Evolutionary conservation across 1,139 yeast genomes (phyloP), one percentile per base, ranked within the genome.

Genomic region (Taphrina deformans): DNA sequence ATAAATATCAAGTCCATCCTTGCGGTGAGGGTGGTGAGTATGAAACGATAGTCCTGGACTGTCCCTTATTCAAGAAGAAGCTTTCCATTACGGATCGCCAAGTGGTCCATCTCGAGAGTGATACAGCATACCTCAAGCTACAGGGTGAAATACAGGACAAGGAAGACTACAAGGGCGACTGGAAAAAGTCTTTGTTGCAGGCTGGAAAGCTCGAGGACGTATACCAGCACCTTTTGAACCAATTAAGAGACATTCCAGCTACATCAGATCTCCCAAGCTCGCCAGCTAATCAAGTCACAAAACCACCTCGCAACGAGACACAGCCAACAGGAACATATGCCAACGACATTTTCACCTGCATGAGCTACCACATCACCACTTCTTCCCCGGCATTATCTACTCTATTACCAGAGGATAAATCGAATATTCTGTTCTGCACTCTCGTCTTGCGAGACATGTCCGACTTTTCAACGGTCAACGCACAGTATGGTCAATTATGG

Each of bases 11-110:
- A 1, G 89, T 92, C 9, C 97, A 93, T 74, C 85, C 93, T 0
- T 93, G 99, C 78, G 99, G 99, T 7, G 99, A 93, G 78, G 99
- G 99, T 23, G 99, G 99, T 0, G 99, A 93, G 75, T 93, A 91
- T 74, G 99, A 93, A 74, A 87, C 97, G 0, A 78, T 92, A 70
- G 98, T 93, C 1, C 79, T 93, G 33, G 97, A 93, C 75, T 89
- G 96, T 1, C 96, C 96, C 0, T 85, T 89, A 67, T 93, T 93
- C 76, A 78, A 77, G 45, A 84, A 84, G 61, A 79, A 77, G 67
- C 75, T 92, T 56, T 78, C 77, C 18, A 76, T 89, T 21, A 76
- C 74, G 0, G 77, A 79, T 2, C 72, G 77, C 33, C 74, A 77
- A 33, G 75, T 83, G 0, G 77, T 84, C 1, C 76, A 80, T 16